phyloP scores from a whole-genome alignment of 164 flowering plant species.

The Chloranthus sessilifolius region DNA sequence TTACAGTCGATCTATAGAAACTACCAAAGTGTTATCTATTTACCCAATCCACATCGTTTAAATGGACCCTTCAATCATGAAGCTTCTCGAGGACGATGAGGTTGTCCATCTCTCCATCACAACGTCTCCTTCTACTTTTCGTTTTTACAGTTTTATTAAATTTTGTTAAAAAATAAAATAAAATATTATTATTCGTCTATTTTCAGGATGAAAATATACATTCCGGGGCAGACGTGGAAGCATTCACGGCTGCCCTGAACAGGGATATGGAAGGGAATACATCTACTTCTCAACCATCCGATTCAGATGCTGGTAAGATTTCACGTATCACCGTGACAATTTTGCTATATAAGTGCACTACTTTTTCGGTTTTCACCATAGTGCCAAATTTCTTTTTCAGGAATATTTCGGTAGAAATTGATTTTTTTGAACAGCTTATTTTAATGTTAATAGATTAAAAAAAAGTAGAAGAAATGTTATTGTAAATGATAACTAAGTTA shows the following conservation, averaged over 20 bases:
- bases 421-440: no score
- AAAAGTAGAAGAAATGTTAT: no score
- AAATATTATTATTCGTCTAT: neutral
- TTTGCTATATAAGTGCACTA: no score
- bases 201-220: constrained; percentile 81
- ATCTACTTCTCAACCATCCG: neutral
- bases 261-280: constrained; percentile 67
- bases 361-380: no score
- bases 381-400: no score
- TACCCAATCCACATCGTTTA: no score
- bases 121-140: neutral
- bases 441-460: no score
- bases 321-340: no score
- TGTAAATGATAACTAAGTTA: no score
- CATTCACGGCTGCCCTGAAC: constrained; percentile 81
- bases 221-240: constrained; percentile 92
- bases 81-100: constrained; percentile 90
- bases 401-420: no score
- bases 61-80: constrained; percentile 83
- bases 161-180: neutral
- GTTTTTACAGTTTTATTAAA: neutral
- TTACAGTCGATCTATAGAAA: no score
- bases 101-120: constrained; percentile 19
- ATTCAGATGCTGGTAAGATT: constrained; percentile 1
- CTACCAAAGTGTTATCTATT: no score